Base-by-base conservation (phyloP, 495 filamentous ascomycete species). In the Penicillium soppii region DNA sequence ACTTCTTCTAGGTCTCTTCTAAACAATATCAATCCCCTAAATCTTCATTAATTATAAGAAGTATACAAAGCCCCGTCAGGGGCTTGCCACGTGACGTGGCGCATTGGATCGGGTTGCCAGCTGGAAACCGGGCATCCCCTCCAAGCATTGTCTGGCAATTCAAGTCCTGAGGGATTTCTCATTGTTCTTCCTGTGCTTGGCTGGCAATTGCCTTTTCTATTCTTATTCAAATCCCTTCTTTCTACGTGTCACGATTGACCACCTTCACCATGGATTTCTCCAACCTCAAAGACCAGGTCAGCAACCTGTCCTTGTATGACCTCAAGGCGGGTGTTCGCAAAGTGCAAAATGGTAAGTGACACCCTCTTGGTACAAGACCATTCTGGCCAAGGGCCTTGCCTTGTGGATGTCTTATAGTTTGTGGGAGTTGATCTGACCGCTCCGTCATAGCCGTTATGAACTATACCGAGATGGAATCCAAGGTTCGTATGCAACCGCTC, bases 401-500 rank as follows among this genome's bases (percentile, higher is more conserved):
- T 61, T 52, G 16, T 19, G 7, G 47, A 53, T 41, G 19, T 52
- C 12, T 41, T 25, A 21, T 40, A 27, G 45, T 50, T 26, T 22
- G 23, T 43, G 39, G 38, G 48, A 38, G 27, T 32, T 41, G 36
- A 27, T 43, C 50, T 58, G 48, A 68, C 57, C 58, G 50, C 54
- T 44, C 37, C 36, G 30, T 44, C 56, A 47, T 62, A 97, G 92
- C 91, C 55, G 92, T 98, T 33, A 97, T 97, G 94, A 98, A 97
- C 71, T 97, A 92, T 70, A 98, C 94, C n/a, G 94, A 97, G 67
- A 97, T 97, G 92, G 94, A 99, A 73, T 77, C 91, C 47, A 99
- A 97, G 89, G 91, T 94, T 55, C 56, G 75, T 76, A 42, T 38
- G 22, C 47, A 38, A 48, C 20, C 46, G 36, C 37, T 44, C 40